Evolutionary conservation across 1,284 basidiomycete genomes (phyloP).

Genomic region (Sporisorium scitamineum): DNA sequence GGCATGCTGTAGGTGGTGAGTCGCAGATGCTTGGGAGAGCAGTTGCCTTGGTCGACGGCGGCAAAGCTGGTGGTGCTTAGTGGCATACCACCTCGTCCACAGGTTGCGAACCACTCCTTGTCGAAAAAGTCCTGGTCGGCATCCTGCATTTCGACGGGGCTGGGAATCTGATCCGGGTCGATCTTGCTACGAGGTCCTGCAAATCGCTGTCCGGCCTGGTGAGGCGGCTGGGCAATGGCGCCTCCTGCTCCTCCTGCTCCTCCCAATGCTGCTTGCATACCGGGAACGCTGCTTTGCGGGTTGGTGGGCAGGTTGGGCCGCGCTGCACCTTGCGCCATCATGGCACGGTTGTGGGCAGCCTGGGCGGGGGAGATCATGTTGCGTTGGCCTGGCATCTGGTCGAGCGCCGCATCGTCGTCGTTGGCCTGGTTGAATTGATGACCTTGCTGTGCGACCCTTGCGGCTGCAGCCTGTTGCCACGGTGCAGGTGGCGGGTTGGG

Average conservation of each 20-base stretch:
- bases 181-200: conserved; percentile 80
- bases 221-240: conserved; percentile 69
- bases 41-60: conserved; percentile 89
- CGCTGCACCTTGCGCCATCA: conserved; percentile 40
- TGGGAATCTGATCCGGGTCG: conserved; percentile 90
- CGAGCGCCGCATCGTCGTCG: conserved; percentile 58
- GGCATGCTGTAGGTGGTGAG: conserved; percentile 81
- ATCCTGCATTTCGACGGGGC: conserved; percentile 85
- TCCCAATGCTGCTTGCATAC: conserved; percentile 40
- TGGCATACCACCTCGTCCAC: conserved; percentile 78
- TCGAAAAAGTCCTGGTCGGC: conserved; percentile 87
- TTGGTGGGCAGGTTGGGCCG: conserved; percentile 34
- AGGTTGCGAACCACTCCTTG: conserved; percentile 79
- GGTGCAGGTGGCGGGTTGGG: conserved; percentile 58
- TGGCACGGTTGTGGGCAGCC: conserved; percentile 60
- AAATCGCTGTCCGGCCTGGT: conserved; percentile 70
- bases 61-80: conserved; percentile 87
- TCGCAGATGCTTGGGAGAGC: conserved; percentile 77
- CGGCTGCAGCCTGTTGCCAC: conserved; percentile 65
- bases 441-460: conserved; percentile 53
- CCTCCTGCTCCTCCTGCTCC: conserved; percentile 24
- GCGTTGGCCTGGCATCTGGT: conserved; percentile 66
- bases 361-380: conserved; percentile 63
- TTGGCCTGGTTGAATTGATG: conserved; percentile 34
- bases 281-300: conserved; percentile 41